A percentile compares a stretch with the other conserved stretches of the same genome.
Conservation (phyloP, 1,284 basidiomycete species). For the Schizophyllum amplum region DNA sequence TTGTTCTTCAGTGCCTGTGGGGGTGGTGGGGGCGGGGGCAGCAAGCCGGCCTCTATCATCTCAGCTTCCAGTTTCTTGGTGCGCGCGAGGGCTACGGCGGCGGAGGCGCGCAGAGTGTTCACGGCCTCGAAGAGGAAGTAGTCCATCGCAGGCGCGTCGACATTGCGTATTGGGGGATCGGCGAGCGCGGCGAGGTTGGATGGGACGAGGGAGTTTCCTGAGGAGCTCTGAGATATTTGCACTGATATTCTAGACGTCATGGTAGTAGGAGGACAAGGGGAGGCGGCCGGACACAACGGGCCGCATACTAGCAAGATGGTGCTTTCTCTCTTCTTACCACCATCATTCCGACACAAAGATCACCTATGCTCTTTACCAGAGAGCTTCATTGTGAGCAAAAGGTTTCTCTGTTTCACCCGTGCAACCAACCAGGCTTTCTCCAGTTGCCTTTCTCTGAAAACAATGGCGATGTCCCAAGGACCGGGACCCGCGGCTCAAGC, state of each 20-base stretch:
- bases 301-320: too few relatives aligned
- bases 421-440: too few relatives aligned
- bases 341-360: too few relatives aligned
- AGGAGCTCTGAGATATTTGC: not conserved
- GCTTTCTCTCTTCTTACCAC: too few relatives aligned
- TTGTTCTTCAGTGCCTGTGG: constrained; percentile 34
- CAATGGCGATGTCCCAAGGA: too few relatives aligned
- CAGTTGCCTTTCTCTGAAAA: too few relatives aligned
- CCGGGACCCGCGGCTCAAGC: too few relatives aligned
- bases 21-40: constrained; percentile 39
- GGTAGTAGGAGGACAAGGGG: too few relatives aligned
- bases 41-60: constrained; percentile 66
- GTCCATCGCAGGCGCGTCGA: constrained; percentile 76
- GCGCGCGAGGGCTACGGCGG: constrained; percentile 58
- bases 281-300: too few relatives aligned
- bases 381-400: too few relatives aligned
- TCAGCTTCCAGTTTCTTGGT: constrained; percentile 61
- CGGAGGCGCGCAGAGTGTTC: constrained; percentile 61
- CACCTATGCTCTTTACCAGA: too few relatives aligned
- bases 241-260: not conserved
- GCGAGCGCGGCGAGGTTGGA: constrained; percentile 41
- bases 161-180: constrained; percentile 47
- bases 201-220: not conserved
- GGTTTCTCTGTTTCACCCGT: too few relatives aligned
- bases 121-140: constrained; percentile 82